phyloP scores from a whole-genome alignment of 805 yeast species.

The Wickerhamiella galacta region DNA sequence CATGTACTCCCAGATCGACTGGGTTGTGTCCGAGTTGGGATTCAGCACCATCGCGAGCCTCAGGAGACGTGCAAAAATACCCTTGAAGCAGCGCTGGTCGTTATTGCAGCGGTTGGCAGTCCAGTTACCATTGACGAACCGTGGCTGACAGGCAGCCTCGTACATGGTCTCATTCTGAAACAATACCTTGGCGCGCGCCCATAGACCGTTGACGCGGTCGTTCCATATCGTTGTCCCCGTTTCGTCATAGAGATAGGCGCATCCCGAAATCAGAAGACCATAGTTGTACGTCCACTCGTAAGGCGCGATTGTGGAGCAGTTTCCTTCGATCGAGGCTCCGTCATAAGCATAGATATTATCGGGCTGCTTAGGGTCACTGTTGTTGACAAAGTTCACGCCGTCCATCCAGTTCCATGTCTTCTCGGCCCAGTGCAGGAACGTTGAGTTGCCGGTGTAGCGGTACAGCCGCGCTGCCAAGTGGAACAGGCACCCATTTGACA shows the following conservation, averaged over 20 bases:
- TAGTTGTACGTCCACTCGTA: slow-evolving; percentile 79
- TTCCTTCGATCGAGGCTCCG: slow-evolving; percentile 26
- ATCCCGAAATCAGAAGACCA: slow-evolving; percentile 62
- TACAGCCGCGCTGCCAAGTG: slow-evolving; percentile 77
- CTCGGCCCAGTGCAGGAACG: slow-evolving; percentile 63
- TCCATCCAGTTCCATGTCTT: slow-evolving; percentile 68
- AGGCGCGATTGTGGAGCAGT: slow-evolving; percentile 43
- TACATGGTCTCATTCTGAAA: slow-evolving; percentile 36
- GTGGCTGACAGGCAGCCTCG: slow-evolving; percentile 71
- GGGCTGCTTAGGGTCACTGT: slow-evolving; percentile 28
- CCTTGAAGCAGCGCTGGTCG: slow-evolving; percentile 88
- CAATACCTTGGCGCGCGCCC: slow-evolving; percentile 34
- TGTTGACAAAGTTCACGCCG: slow-evolving; percentile 32
- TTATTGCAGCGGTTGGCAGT: slow-evolving; percentile 42
- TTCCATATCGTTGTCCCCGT: slow-evolving; percentile 56
- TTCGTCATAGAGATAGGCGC: slow-evolving; percentile 62
- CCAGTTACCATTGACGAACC: slow-evolving; percentile 7
- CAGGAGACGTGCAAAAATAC: slow-evolving; percentile 57
- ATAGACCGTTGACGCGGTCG: slow-evolving; percentile 36
- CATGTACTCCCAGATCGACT: slow-evolving; percentile 28
- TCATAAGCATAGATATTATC: slow-evolving; percentile 16
- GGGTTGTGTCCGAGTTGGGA: slow-evolving; percentile 30
- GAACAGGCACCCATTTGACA: slow-evolving; percentile 81
- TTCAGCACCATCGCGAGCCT: slow-evolving; percentile 58
- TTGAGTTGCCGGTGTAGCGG: slow-evolving; percentile 56